Base-by-base conservation (phyloP, 768 basidiomycete genomes). In the Amyloporia xantha region DNA sequence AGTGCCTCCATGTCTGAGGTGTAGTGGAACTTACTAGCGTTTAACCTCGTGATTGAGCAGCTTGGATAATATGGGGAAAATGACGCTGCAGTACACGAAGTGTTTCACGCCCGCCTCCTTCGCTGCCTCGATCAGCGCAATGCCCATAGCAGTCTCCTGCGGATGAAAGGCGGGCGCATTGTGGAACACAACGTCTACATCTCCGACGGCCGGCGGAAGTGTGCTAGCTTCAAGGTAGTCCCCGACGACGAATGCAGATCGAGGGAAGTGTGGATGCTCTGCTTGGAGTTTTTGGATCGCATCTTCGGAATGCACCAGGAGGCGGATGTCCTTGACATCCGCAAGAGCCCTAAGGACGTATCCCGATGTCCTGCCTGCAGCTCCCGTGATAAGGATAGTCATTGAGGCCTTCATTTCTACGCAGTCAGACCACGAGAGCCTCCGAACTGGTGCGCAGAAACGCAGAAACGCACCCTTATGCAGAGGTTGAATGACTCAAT, bases 11-110 rank as follows among this genome's bases (percentile, higher is more conserved):
- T 7, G 19, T 2, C 28, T 15, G 17, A 6, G 28, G 20, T 33
- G 24, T 46, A 7, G n/a, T 0, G 27, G 30, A 33, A 53, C 57
- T 24, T 21, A 62, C 58, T 41, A 33, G 24, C 55, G 43, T 42
- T 62, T 59, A 41, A 53, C 59, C 49, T 57, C 57, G 49, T 67
- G 66, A 45, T 64, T 59, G 30, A 60, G 24, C 53, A 66, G 46
- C 57, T 65, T 64, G 30, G 52, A 54, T 27, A 65, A 35, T 30
- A 63, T 48, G 10, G 64, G 59, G 38, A 62, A 60, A 5, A 67
- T 50, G 38, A 68, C 67, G 54, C 65, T 65, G 52, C 64, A 63
- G 41, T 62, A 66, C 23, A 67, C 61, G 21, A 69, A 58, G 40
- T 66, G 65, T 48, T 62, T 53, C 21, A 68, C 66, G 12, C 61